These are phyloP conservation scores for Aspergillus alliaceus DNA, from an alignment of 2,329 filamentous ascomycete genomes.

Conservation along the genomic window DNA sequence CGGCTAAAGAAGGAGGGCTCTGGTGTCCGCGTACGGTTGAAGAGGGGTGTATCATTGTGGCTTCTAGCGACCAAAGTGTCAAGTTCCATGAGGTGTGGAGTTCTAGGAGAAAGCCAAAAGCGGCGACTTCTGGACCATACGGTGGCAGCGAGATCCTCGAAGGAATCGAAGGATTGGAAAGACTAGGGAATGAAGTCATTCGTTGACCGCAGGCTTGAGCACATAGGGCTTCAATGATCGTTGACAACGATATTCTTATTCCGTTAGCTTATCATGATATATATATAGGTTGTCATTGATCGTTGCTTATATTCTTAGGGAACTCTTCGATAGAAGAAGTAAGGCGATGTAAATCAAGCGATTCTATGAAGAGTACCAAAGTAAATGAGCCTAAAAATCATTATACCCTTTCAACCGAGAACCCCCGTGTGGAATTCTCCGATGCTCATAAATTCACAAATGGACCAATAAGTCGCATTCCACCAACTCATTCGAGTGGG, in stretches of 20 bases:
- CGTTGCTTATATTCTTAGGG: not conserved
- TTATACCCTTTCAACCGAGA: no score
- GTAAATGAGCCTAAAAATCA: no score
- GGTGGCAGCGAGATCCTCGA: conserved; percentile 86
- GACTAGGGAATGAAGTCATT: conserved; percentile 58
- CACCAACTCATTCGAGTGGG: no score
- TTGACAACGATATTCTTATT: conserved; percentile 9
- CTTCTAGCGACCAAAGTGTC: conserved; percentile 86
- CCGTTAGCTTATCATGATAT: not conserved
- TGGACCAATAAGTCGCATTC: no score
- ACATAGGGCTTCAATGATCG: not conserved
- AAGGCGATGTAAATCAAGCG: no score
- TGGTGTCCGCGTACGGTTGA: conserved; percentile 58
- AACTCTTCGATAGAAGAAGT: not conserved
- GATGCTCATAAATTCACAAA: no score
- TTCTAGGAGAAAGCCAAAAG: conserved; percentile 57
- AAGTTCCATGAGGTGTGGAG: conserved; percentile 96
- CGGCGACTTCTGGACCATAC: conserved; percentile 61
- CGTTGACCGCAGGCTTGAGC: conserved; percentile 48
- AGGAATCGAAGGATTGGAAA: conserved; percentile 73
- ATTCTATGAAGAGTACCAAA: no score
- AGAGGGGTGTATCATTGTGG: conserved; percentile 86
- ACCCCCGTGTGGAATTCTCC: no score
- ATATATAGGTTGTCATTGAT: no score
- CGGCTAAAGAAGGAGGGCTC: conserved; percentile 53